Conservation (phyloP, 2,329 filamentous ascomycete genomes). For the Colletotrichum gigasporum region DNA sequence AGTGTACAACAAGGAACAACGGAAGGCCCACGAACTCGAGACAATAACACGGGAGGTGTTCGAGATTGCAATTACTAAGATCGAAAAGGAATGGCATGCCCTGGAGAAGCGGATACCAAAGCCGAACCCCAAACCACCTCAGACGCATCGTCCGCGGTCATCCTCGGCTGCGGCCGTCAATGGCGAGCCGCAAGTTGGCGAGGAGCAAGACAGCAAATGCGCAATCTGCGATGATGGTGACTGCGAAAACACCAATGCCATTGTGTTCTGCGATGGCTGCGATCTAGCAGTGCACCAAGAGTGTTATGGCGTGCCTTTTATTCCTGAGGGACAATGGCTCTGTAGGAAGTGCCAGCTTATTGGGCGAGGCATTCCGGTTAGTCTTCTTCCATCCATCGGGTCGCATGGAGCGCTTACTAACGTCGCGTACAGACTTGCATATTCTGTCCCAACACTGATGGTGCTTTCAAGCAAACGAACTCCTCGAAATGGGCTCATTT, state of each 20-base stretch:
- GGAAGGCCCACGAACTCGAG: slow-evolving; percentile 79
- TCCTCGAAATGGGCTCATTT: slow-evolving; percentile 97
- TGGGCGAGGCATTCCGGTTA: slow-evolving; percentile 85
- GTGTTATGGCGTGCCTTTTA: slow-evolving; percentile 98
- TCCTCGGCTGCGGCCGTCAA: slow-evolving; percentile 96
- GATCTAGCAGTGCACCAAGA: slow-evolving; percentile 98
- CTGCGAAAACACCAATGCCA: slow-evolving; percentile 98
- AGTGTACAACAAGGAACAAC: slow-evolving; percentile 75
- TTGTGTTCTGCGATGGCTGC: slow-evolving; percentile 98
- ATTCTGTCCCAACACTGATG: slow-evolving; percentile 97
- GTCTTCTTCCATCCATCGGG: slow-evolving; percentile 34
- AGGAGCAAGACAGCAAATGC: slow-evolving; percentile 97
- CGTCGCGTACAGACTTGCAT: slow-evolving; percentile 77
- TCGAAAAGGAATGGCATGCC: slow-evolving; percentile 98
- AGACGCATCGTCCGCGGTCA: slow-evolving; percentile 91
- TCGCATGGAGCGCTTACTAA: background rate
- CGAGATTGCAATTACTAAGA: slow-evolving; percentile 98
- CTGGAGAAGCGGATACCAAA: slow-evolving; percentile 97
- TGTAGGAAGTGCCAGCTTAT: slow-evolving; percentile 97
- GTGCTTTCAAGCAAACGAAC: slow-evolving; percentile 98
- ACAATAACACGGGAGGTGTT: slow-evolving; percentile 93
- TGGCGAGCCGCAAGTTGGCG: slow-evolving; percentile 85
- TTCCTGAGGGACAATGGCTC: slow-evolving; percentile 97
- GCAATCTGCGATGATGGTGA: slow-evolving; percentile 99
- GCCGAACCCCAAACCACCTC: slow-evolving; percentile 93